Conservation (phyloP, 352 stramenopile species). For the Globisporangium abappressorium region DNA sequence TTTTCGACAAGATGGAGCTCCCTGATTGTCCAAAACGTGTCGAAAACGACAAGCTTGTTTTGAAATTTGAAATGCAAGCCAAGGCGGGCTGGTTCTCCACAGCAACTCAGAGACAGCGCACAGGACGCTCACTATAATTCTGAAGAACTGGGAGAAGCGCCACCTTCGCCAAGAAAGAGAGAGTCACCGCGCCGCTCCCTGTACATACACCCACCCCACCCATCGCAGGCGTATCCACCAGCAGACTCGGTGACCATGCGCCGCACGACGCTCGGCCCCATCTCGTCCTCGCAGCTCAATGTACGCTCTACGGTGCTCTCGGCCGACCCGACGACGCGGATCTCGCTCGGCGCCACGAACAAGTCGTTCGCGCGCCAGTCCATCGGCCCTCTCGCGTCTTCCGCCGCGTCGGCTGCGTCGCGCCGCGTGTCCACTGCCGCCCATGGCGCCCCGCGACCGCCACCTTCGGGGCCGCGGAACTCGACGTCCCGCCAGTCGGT, state of each 20-base stretch:
- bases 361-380: slow-evolving; percentile 54
- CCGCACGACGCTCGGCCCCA: slow-evolving; percentile 79
- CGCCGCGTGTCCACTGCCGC: slow-evolving; percentile 50
- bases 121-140: not conserved
- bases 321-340: slow-evolving; percentile 33
- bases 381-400: slow-evolving; percentile 34
- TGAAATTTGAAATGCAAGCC: not conserved
- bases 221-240: not conserved
- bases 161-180: not conserved
- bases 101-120: slow-evolving; percentile 1
- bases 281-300: slow-evolving; percentile 86
- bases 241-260: slow-evolving; percentile 39
- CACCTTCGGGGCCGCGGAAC: slow-evolving; percentile 26
- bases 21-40: not conserved
- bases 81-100: not conserved
- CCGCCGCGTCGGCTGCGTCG: slow-evolving; percentile 22
- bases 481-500: slow-evolving; percentile 57
- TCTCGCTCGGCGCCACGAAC: slow-evolving; percentile 55
- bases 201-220: not conserved
- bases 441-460: slow-evolving; percentile 15
- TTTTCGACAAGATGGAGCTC: too few relatives aligned
- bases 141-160: not conserved
- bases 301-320: slow-evolving; percentile 37
- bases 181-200: not conserved
- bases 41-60: not conserved